Percentiles rank a stretch among this genome's conserved stretches.
Conservation (phyloP, 176 grass and related monocot genomes). For the Oryza officinalis region DNA sequence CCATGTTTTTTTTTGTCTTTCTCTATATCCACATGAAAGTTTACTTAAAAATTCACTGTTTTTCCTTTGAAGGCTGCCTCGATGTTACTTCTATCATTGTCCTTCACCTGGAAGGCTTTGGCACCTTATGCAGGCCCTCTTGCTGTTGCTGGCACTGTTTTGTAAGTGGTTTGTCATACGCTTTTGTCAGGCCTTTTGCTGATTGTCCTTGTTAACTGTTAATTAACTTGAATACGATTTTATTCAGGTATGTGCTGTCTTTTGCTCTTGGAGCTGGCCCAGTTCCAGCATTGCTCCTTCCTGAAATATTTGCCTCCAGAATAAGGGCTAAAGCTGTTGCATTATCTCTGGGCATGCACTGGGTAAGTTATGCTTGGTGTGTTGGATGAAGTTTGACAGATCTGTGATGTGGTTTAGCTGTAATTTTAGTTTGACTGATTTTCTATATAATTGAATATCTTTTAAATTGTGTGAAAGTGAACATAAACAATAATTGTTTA, state of each 20-base stretch:
- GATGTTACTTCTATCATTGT: constrained; percentile 89
- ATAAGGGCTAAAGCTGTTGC: constrained; percentile 99
- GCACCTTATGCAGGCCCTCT: constrained; percentile 91
- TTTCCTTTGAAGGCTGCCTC: constrained; percentile 69
- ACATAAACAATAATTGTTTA: neutral
- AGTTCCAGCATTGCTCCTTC: constrained; percentile 94
- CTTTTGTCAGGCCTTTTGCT: neutral
- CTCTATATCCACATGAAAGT: constrained; percentile 5
- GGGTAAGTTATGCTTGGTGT: constrained; percentile 62
- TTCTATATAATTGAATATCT: neutral
- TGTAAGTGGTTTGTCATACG: constrained; percentile 63
- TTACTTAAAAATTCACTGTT: neutral
- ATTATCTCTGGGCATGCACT: constrained; percentile 97
- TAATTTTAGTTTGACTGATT: neutral
- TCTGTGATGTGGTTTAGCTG: neutral
- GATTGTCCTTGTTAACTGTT: constrained; percentile 1
- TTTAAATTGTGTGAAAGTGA: neutral
- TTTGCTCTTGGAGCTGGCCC: constrained; percentile 98
- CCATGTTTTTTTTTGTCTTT: constrained; percentile 10
- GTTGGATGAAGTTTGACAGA: neutral
- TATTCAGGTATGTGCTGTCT: constrained; percentile 83
- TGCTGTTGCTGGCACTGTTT: constrained; percentile 83
- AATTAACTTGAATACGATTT: constrained; percentile 39
- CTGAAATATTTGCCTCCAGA: constrained; percentile 98
- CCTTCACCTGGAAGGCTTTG: constrained; percentile 86